Evolutionary conservation across 257 asterid genomes (phyloP), one percentile per base, ranked within the genome.

Genomic region (Plectranthus barbatus): DNA sequence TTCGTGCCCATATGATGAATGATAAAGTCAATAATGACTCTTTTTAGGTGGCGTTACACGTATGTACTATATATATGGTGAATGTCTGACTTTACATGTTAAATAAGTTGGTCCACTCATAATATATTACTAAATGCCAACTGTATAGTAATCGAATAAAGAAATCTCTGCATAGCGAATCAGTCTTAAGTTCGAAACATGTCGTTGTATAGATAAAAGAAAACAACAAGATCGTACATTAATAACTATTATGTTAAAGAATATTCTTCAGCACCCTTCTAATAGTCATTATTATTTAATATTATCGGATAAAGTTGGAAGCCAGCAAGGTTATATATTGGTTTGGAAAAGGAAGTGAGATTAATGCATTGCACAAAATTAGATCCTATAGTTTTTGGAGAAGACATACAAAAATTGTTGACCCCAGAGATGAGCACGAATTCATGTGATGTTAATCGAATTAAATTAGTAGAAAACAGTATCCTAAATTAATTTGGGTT

Each of bases 401-500:
- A 18, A 41, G 18, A 23, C 17, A 44, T 68, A 56, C 17, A 65
- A 69, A 75, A 75, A n/a, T n/a, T n/a, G n/a, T n/a, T n/a, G n/a
- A n/a, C n/a, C n/a, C n/a, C 48, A 51, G 67, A 62, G 70, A 70
- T 26, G 49, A 67, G 60, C 54, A 58, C 46, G 50, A 21, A 64
- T 39, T n/a, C 69, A 59, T 20, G 58, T 60, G 58, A 54, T 15
- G 60, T 34, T 51, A 39, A 63, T 62, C 45, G 56, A 72, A 40
- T 34, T 54, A 64, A 69, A 56, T 34, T 36, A 10, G 62, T 55
- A 45, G 31, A 39, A 58, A 13, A 24, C 57, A 67, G 33, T 56
- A 46, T 62, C n/a, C n/a, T n/a, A n/a, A n/a, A n/a, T n/a, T n/a
- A n/a, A n/a, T n/a, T n/a, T n/a, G n/a, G n/a, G n/a, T n/a, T n/a